These are phyloP conservation scores for Didymella sp. DNA, from an alignment of 2,329 filamentous ascomycete genomes.

Conservation along the genomic window DNA sequence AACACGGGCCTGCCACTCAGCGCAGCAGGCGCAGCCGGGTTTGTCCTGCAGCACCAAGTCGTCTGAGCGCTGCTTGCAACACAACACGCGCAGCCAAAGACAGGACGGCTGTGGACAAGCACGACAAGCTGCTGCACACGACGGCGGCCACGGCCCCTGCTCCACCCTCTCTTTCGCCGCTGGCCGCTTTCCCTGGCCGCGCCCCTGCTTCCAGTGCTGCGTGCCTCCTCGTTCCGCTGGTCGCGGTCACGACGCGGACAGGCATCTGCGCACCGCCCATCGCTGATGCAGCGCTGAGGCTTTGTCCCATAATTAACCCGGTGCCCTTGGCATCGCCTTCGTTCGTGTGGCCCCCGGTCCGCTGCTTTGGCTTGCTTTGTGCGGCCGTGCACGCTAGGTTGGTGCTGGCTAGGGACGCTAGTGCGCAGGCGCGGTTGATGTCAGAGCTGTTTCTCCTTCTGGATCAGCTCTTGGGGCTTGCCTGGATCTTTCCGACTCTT, in stretches of 20 bases:
- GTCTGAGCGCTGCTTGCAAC: constrained; percentile 12
- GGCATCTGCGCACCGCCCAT: constrained; percentile 15
- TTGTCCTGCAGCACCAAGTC: background rate
- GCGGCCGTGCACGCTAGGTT: constrained; percentile 16
- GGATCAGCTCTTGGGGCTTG: constrained; percentile 50
- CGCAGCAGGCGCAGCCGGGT: constrained; percentile 7
- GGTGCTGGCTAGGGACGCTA: constrained; percentile 9
- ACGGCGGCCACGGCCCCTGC: background rate
- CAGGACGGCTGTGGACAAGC: background rate
- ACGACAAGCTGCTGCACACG: background rate
- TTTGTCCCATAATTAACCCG: constrained; percentile 36
- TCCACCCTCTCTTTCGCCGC: constrained; percentile 1
- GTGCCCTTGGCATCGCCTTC: constrained; percentile 21
- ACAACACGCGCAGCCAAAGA: constrained; percentile 1
- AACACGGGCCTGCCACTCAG: constrained; percentile 11
- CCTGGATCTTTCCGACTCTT: constrained; percentile 50
- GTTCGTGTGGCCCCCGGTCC: constrained; percentile 15
- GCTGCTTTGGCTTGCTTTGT: constrained; percentile 11
- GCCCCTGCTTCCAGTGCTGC: background rate
- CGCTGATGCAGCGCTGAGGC: constrained; percentile 17
- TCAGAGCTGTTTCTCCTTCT: constrained; percentile 49
- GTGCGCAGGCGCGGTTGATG: constrained; percentile 44
- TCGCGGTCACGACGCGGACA: constrained; percentile 17
- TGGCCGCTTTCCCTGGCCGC: background rate
- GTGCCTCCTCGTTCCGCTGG: constrained; percentile 5